Percentiles rank a stretch among this genome's conserved stretches.
phyloP scores from a whole-genome alignment of 768 basidiomycete species.

The Suillus plorans region DNA sequence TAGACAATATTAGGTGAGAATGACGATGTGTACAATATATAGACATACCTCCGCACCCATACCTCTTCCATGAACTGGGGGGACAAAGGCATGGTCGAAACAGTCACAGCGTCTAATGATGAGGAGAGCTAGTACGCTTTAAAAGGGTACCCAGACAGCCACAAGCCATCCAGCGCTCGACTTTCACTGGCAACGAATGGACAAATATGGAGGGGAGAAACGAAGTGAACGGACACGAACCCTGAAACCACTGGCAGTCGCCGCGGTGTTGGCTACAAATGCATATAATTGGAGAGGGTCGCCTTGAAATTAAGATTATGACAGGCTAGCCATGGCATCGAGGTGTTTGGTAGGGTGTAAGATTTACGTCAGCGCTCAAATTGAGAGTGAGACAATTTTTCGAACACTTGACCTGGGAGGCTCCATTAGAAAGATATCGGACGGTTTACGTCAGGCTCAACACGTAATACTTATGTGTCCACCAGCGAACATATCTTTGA shows the following conservation, averaged over 20 bases:
- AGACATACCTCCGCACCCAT: conserved; percentile 5
- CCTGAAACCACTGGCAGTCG: neutral
- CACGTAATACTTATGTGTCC: neutral
- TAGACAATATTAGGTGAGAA: conserved; percentile 1
- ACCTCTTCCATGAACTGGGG: neutral
- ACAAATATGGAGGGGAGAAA: neutral
- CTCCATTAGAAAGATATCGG: neutral
- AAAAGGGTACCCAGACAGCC: neutral
- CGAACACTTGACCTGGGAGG: neutral
- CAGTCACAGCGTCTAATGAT: neutral
- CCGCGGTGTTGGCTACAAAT: neutral
- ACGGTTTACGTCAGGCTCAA: neutral
- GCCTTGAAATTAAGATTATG: neutral
- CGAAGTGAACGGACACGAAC: neutral
- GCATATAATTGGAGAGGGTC: neutral
- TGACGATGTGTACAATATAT: neutral
- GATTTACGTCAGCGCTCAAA: too few relatives aligned
- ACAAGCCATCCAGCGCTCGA: neutral
- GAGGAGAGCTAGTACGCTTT: neutral
- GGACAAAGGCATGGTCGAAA: conserved; percentile 3
- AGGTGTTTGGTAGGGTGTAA: neutral
- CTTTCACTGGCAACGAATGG: neutral
- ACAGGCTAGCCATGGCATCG: neutral
- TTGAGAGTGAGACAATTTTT: neutral
- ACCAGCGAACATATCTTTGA: neutral